Evolutionary conservation across 768 basidiomycete species (phyloP).

Genomic region (Termitomyces sp.): DNA sequence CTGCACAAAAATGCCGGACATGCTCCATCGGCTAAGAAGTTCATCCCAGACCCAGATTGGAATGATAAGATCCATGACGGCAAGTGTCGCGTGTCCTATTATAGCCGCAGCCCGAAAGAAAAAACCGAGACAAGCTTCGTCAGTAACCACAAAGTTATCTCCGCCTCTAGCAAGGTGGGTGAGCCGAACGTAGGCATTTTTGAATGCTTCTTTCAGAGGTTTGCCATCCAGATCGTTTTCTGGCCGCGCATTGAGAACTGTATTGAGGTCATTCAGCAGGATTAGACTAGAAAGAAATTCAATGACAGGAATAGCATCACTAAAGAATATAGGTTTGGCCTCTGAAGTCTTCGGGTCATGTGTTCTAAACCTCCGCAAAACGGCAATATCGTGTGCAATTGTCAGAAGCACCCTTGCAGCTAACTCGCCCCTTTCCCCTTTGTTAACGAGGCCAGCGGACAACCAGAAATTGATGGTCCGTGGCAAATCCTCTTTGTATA

Average conservation of each 20-base stretch:
- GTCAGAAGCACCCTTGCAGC: conserved; percentile 1
- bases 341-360: too few relatives aligned
- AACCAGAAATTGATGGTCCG: background rate
- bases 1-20: conserved; percentile 1
- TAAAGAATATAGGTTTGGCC: background rate
- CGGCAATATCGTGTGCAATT: background rate
- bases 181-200: background rate
- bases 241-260: background rate
- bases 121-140: background rate
- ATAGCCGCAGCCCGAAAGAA: background rate
- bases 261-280: background rate
- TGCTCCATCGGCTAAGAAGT: background rate
- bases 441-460: background rate
- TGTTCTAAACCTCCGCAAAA: background rate
- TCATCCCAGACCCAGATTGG: background rate
- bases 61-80: background rate
- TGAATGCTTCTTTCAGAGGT: conserved; percentile 1
- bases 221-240: background rate
- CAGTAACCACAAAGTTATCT: conserved; percentile 1
- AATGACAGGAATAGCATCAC: background rate
- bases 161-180: conserved; percentile 4
- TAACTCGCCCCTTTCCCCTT: conserved; percentile 1
- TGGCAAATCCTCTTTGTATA: background rate
- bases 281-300: background rate
- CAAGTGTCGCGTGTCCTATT: background rate